A percentile compares a stretch with the other conserved stretches of the same genome.
Conservation (phyloP, 805 yeast genomes). For the Pichia rugopelliculosa region DNA sequence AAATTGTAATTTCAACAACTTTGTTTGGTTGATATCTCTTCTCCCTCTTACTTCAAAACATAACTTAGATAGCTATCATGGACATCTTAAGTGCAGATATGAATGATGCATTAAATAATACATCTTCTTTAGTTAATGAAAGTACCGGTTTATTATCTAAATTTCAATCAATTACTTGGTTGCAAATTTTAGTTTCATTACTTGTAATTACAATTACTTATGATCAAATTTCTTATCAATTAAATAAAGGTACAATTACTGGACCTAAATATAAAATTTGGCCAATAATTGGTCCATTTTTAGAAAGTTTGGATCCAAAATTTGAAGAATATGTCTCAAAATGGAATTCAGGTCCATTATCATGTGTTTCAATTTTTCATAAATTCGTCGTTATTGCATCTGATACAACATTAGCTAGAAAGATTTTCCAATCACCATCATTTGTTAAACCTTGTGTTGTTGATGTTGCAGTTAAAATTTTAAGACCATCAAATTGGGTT, state of each 20-base stretch:
- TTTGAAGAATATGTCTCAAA: constrained; percentile 88
- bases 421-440: constrained; percentile 73
- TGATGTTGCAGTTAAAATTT: constrained; percentile 89
- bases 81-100: not conserved
- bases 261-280: constrained; percentile 85
- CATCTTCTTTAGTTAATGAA: not conserved
- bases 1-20: not conserved
- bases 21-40: not conserved
- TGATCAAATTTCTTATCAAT: constrained; percentile 74
- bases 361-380: constrained; percentile 97
- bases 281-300: constrained; percentile 95
- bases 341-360: constrained; percentile 91
- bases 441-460: constrained; percentile 97
- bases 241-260: constrained; percentile 79
- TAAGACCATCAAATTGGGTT: constrained; percentile 97
- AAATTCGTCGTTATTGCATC: constrained; percentile 95
- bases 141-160: not conserved
- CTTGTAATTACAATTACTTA: constrained; percentile 45
- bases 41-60: not conserved
- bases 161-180: constrained; percentile 36
- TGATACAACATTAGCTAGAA: constrained; percentile 79
- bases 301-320: constrained; percentile 91
- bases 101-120: not conserved
- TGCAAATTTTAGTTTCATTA: constrained; percentile 42
- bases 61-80: not conserved